Percentiles rank a stretch among this genome's conserved stretches.
Conservation (phyloP, 495 filamentous ascomycete genomes). For the Staphylotrichum tortipilum region DNA sequence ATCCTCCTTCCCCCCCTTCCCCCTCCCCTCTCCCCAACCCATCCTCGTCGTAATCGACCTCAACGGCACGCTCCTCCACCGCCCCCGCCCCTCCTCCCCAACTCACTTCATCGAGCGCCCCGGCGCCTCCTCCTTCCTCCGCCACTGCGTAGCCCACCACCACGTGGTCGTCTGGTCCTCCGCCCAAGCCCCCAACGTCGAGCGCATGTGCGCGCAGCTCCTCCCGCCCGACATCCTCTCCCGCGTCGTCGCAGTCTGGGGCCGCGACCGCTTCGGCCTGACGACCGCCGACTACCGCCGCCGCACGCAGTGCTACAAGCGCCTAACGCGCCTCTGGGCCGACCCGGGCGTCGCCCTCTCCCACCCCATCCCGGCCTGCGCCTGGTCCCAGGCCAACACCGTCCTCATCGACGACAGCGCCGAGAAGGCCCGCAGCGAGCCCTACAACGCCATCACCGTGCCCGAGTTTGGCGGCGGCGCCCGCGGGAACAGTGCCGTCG, state of each 20-base stretch:
- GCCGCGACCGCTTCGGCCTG: constrained; percentile 68
- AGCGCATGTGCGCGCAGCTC: constrained; percentile 47
- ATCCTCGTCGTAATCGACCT: constrained; percentile 83
- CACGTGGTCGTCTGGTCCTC: constrained; percentile 87
- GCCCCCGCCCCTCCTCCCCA: constrained; percentile 45
- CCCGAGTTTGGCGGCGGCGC: constrained; percentile 59
- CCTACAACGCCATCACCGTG: constrained; percentile 71
- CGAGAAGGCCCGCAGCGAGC: constrained; percentile 73
- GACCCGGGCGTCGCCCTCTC: constrained; percentile 46
- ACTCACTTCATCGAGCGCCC: constrained; percentile 56
- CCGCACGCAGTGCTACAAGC: constrained; percentile 86
- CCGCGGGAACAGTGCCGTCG: too few species aligned
- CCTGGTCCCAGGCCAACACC: constrained; percentile 80
- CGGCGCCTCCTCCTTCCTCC: constrained; percentile 54
- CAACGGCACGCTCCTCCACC: constrained; percentile 80
- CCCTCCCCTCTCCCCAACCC: constrained; percentile 24
- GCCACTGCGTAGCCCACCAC: constrained; percentile 57
- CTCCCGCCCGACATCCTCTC: constrained; percentile 35
- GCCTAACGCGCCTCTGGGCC: constrained; percentile 62
- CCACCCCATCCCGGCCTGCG: too few species aligned
- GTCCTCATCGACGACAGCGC: constrained; percentile 77
- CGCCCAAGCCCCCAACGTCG: constrained; percentile 62
- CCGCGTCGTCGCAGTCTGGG: constrained; percentile 63
- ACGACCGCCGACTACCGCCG: constrained; percentile 48
- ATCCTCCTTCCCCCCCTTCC: constrained; percentile 15